phyloP scores from a whole-genome alignment of 2,329 filamentous ascomycete genomes.

The Fusarium sarcochroum region DNA sequence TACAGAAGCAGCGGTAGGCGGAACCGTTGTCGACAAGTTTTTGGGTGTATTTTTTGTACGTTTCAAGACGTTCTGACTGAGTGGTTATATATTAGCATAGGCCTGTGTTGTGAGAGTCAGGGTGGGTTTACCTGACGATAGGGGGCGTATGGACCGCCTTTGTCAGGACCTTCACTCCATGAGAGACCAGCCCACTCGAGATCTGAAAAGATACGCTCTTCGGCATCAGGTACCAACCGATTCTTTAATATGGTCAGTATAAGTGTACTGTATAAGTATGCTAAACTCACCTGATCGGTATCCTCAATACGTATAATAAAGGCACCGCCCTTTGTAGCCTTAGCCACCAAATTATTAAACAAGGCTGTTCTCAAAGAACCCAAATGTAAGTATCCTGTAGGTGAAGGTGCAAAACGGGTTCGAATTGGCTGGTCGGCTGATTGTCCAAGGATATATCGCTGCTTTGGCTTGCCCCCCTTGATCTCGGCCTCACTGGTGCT shows the following conservation, averaged over 20 bases:
- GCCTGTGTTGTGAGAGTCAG: not conserved
- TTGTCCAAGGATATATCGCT: constrained; percentile 54
- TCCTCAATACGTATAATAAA: constrained; percentile 95
- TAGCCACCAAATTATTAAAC: constrained; percentile 95
- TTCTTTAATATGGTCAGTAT: constrained; percentile 65
- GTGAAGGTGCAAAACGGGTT: constrained; percentile 92
- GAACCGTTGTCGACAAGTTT: constrained; percentile 77
- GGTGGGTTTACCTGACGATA: constrained; percentile 79
- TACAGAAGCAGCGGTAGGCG: constrained; percentile 96
- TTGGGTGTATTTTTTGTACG: constrained; percentile 80
- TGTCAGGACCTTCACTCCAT: constrained; percentile 94
- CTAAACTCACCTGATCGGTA: constrained; percentile 83
- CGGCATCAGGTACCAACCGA: constrained; percentile 84
- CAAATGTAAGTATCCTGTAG: constrained; percentile 92
- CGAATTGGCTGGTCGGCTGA: constrained; percentile 67
- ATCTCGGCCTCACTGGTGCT: not conserved
- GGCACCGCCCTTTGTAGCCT: constrained; percentile 82
- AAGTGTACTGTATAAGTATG: not conserved
- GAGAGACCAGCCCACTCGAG: constrained; percentile 88
- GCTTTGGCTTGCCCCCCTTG: constrained; percentile 10
- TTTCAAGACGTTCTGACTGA: constrained; percentile 81
- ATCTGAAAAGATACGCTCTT: constrained; percentile 82
- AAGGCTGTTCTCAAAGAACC: constrained; percentile 92
- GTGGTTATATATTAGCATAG: not conserved
- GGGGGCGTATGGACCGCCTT: constrained; percentile 85